Base-by-base conservation (phyloP, 2,329 filamentous ascomycete species). In the Diaporthe velutina region DNA sequence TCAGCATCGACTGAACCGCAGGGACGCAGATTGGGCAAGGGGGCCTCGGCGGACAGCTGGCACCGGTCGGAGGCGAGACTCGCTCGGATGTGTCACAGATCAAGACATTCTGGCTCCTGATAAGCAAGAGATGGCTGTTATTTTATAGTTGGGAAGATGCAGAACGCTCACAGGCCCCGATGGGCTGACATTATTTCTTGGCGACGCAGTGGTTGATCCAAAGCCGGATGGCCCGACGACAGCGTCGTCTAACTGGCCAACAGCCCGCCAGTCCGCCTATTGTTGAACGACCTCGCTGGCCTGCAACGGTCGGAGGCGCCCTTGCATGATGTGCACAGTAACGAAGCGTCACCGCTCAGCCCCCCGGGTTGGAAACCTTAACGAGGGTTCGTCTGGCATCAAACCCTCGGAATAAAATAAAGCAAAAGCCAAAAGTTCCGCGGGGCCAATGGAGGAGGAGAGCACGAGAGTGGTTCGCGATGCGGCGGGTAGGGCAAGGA, bases 311-410 rank as follows among this genome's bases (percentile, higher is more conserved):
- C 42, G 45, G 30, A 67, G 64, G 15, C 45, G 45, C 45, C 64
- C 12, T 52, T 35, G 64, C 64, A 68, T 28, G 3, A 52, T n/a
- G 64, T 22, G 64, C 42, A 35, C 45, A 9, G 30, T 38, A 19
- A 30, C 33, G 13, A 25, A 28, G 45, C 15, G 64, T n/a, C 22
- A 67, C 42, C 19, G 45, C 64, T 38, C 28, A 52, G 45, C 30
- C 64, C 45, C 30, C 35, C 35, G 35, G 45, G 30, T 28, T 38
- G 8, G 30, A 33, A 67, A 67, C 64, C 30, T 52, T 52, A 28
- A 25, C 30, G 64, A 52, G 22, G 48, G 64, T 68, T 68, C 48
- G 64, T 54, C 64, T 68, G 64, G 64, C 64, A 52, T 68, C 64
- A 54, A 38, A 40, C 7, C 28, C 33, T 40, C 64, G 48, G 64